Evolutionary conservation across 805 yeast species (phyloP).

Genomic region (Yamadazyma takamatsuzukensis): DNA sequence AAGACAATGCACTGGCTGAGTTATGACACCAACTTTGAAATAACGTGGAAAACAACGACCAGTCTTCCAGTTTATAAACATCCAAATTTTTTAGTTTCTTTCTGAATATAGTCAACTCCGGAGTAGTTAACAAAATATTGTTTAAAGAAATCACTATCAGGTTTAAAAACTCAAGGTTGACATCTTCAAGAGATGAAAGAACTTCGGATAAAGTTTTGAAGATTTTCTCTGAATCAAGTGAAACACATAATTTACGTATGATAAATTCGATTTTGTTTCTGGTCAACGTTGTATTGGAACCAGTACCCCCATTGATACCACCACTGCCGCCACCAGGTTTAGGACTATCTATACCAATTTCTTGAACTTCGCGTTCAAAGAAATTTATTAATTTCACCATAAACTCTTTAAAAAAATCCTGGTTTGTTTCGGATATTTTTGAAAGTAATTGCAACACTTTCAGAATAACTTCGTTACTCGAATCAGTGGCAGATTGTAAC

Average conservation of each 20-base stretch:
- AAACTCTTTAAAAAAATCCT: constrained; percentile 70
- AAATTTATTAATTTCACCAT: constrained; percentile 66
- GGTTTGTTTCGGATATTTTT: constrained; percentile 71
- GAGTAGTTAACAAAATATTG: constrained; percentile 80
- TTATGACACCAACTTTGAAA: constrained; percentile 92
- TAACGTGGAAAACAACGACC: constrained; percentile 65
- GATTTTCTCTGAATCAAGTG: constrained; percentile 77
- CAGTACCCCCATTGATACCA: no score
- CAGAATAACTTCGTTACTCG: constrained; percentile 74
- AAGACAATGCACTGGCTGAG: constrained; percentile 80
- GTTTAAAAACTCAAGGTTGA: constrained; percentile 66
- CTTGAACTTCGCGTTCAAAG: constrained; percentile 56
- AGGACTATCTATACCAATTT: constrained; percentile 9
- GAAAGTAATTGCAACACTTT: constrained; percentile 70
- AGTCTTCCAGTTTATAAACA: constrained; percentile 50
- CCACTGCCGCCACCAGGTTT: neutral
- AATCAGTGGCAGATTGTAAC: constrained; percentile 63
- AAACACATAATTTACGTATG: constrained; percentile 75
- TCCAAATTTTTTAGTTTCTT: constrained; percentile 60
- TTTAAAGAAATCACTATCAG: constrained; percentile 84
- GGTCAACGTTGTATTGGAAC: constrained; percentile 21
- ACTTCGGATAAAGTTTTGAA: constrained; percentile 78
- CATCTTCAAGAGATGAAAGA: constrained; percentile 47
- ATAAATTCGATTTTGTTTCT: constrained; percentile 65
- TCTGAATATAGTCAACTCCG: constrained; percentile 70